Evolutionary conservation across 768 basidiomycete genomes (phyloP).

Genomic region (Boletus tomentosulus): DNA sequence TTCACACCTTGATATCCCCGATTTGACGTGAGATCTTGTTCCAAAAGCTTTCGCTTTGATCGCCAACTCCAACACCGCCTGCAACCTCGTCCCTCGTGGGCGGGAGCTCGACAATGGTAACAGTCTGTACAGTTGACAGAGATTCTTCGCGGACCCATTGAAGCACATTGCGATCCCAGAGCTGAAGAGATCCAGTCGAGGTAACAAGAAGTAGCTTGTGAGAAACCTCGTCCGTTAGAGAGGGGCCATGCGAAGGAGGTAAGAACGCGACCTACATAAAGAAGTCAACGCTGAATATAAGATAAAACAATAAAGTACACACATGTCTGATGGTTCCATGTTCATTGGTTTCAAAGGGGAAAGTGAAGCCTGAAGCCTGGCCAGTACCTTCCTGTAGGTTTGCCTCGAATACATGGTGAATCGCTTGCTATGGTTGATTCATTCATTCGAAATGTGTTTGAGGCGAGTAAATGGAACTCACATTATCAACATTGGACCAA

Average conservation of each 20-base stretch:
- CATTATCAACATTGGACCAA: constrained; percentile 58
- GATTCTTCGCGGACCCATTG: constrained; percentile 83
- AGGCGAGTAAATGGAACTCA: constrained; percentile 31
- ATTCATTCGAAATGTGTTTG: neutral
- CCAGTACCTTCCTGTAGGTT: constrained; percentile 45
- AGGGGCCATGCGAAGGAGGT: constrained; percentile 39
- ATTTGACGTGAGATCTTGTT: constrained; percentile 54
- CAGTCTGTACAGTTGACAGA: constrained; percentile 56
- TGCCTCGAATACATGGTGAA: constrained; percentile 49
- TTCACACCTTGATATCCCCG: constrained; percentile 50
- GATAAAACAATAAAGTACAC: constrained; percentile 17
- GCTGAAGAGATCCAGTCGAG: constrained; percentile 71
- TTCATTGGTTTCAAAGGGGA: constrained; percentile 59
- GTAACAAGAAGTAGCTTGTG: constrained; percentile 53
- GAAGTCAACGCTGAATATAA: neutral
- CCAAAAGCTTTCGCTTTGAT: constrained; percentile 42
- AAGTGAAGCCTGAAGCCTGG: constrained; percentile 46
- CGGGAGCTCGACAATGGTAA: constrained; percentile 76
- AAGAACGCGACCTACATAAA: constrained; percentile 45
- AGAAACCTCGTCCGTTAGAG: constrained; percentile 35
- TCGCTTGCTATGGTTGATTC: constrained; percentile 42
- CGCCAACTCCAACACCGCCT: constrained; percentile 2
- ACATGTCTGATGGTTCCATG: constrained; percentile 74
- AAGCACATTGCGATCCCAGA: constrained; percentile 59
- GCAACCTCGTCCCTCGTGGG: constrained; percentile 38